Conservation (phyloP, 139 green algal genomes). For the Volvox reticuliferus region DNA sequence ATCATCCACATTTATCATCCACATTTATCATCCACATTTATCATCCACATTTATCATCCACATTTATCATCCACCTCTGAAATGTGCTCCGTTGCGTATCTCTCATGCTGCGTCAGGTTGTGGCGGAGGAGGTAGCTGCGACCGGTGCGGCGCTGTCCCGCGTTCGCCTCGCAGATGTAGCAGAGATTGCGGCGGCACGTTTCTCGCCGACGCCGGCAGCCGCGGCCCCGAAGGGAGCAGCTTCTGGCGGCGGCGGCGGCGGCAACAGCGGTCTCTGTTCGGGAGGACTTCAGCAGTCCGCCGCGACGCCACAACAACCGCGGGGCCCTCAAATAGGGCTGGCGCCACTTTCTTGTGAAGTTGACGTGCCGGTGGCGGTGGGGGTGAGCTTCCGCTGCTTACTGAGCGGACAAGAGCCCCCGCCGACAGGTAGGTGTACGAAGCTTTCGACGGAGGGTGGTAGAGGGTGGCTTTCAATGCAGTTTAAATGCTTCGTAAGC, state of each 20-base stretch:
- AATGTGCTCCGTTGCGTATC: too few relatives aligned
- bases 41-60: too few relatives aligned
- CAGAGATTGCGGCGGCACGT: neutral
- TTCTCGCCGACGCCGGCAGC: neutral
- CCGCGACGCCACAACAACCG: neutral
- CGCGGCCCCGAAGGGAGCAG: neutral
- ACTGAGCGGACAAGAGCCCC: neutral
- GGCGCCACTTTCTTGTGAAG: neutral
- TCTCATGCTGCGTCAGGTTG: constrained; percentile 14
- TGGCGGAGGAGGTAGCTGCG: constrained; percentile 33
- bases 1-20: too few relatives aligned
- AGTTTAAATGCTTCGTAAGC: too few relatives aligned
- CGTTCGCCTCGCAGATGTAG: constrained; percentile 20
- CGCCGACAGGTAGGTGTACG: too few relatives aligned
- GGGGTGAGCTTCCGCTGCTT: constrained; percentile 30
- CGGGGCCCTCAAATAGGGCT: too few relatives aligned
- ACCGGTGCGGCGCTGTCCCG: constrained; percentile 9
- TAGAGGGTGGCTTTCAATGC: too few relatives aligned
- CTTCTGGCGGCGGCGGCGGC: constrained; percentile 13
- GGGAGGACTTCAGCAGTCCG: neutral
- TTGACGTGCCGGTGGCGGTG: constrained; percentile 4
- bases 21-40: too few relatives aligned
- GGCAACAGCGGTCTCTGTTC: neutral
- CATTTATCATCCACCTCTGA: too few relatives aligned
- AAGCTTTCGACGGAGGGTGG: too few relatives aligned